Evolutionary conservation across 441 rosid genomes (phyloP).

Genomic region (Euphorbia schlechtendalii): DNA sequence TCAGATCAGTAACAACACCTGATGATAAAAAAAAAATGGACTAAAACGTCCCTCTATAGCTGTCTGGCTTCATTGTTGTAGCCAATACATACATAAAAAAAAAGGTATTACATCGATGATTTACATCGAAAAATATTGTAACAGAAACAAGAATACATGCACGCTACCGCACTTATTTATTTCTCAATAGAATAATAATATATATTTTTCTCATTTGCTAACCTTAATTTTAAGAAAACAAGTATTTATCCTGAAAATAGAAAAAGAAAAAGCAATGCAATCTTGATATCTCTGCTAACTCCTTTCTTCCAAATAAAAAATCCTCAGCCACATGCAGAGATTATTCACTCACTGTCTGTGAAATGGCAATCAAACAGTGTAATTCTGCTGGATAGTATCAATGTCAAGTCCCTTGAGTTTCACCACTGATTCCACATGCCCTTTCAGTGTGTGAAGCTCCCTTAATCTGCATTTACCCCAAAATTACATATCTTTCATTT

Average conservation of each 20-base stretch:
- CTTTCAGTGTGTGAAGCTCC: constrained; percentile 74
- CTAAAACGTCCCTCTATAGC: not conserved
- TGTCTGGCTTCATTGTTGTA: no score
- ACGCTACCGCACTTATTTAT: constrained; percentile 1
- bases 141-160: not conserved
- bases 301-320: not conserved
- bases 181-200: constrained; percentile 6
- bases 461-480: constrained; percentile 62
- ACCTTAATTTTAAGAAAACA: constrained; percentile 10
- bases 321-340: not conserved
- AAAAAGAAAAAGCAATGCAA: not conserved
- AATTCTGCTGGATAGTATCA: constrained; percentile 71
- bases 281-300: constrained; percentile 5
- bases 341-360: no score
- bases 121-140: no score
- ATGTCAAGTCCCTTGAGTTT: no score
- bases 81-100: constrained; percentile 2
- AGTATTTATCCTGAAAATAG: not conserved
- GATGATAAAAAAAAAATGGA: no score
- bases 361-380: constrained; percentile 46
- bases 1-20: no score
- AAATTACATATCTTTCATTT: no score
- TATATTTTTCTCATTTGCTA: constrained; percentile 21
- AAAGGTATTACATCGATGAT: constrained; percentile 9
- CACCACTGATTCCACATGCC: no score